Base-by-base conservation (phyloP, 2,329 filamentous ascomycete species). In the Epichloe sibirici region DNA sequence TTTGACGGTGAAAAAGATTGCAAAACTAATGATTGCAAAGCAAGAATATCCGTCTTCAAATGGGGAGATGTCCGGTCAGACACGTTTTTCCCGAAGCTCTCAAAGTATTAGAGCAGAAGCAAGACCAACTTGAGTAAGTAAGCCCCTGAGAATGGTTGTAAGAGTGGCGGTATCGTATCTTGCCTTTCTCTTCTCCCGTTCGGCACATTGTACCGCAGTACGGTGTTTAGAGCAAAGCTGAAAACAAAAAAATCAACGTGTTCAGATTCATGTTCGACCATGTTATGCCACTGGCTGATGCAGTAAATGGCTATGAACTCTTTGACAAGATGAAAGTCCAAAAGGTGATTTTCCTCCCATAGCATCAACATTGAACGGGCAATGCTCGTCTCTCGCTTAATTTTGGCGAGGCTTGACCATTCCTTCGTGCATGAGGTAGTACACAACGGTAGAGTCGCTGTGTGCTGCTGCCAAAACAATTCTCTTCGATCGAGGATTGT, bases 381-480 rank as follows among this genome's bases (percentile, higher is more conserved):
- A 47, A 13, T 47, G 17, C 17, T 21, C 7, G 31, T n/a, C 44
- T 46, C 23, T 13, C 12, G 23, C 25, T 76, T 71, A 91, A 65
- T 93, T 93, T 66, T 91, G 88, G 53, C 88, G 76, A 25, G 88
- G 88, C 72, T 91, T 93, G 51, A 91, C 86, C 57, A 90, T 82
- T n/a, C 87, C 88, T 66, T 91, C 86, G 61, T 91, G 87, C 65
- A 91, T 80, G 57, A 90, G 77, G 64, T 93, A 93, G 69, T 91
- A 93, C 42, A 88, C 85, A 17, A 93, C 77, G 0, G 88, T 91
- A 57, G 87, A 90, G 68, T 93, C 88, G 60, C 86, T 81, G 63
- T 89, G 84, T 47, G 89, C 71, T 3, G 84, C 86, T 15, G 85
- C 86, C 49, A 93, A 71, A n/a, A 91, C 64, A 11, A 90, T 66